Evolutionary conservation across 169 alveolate species (phyloP).

Genomic region (Eimeria tenella): DNA sequence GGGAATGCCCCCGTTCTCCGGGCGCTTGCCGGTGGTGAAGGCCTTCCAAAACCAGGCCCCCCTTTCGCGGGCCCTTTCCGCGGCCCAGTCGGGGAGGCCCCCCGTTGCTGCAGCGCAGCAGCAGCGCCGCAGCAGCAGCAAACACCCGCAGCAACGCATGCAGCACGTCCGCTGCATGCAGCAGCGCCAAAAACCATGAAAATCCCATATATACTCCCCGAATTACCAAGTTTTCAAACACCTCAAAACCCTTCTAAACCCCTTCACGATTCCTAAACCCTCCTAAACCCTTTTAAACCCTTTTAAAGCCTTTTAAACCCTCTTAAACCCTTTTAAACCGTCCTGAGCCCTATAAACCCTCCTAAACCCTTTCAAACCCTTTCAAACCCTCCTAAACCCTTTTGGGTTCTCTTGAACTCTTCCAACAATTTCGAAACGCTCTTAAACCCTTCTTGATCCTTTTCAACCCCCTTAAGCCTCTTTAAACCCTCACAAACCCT

Average conservation of each 20-base stretch:
- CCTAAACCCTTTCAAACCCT: background rate
- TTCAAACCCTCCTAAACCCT: background rate
- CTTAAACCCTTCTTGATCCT: background rate
- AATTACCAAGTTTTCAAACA: background rate
- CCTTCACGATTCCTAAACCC: background rate
- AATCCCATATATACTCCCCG: background rate
- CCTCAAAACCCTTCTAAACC: background rate
- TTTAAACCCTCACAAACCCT: background rate
- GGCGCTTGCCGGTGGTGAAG: slow-evolving; percentile 91
- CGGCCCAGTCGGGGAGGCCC: slow-evolving; percentile 92
- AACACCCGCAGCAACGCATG: no score
- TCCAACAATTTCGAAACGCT: background rate
- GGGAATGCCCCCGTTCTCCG: slow-evolving; percentile 92
- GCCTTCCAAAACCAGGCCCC: slow-evolving; percentile 87
- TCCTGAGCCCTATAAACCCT: background rate
- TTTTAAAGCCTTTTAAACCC: background rate
- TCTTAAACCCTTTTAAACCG: background rate
- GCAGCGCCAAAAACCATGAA: background rate
- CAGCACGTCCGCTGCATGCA: no score
- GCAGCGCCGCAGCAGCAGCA: background rate
- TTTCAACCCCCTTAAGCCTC: background rate
- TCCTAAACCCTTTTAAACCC: background rate
- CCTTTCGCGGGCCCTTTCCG: slow-evolving; percentile 86
- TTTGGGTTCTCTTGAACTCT: background rate
- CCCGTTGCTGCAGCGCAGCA: slow-evolving; percentile 89